Evolutionary conservation across 208 protist species (phyloP), one percentile per base, ranked within the genome.

Genomic region (Novymonas esmeraldas): DNA sequence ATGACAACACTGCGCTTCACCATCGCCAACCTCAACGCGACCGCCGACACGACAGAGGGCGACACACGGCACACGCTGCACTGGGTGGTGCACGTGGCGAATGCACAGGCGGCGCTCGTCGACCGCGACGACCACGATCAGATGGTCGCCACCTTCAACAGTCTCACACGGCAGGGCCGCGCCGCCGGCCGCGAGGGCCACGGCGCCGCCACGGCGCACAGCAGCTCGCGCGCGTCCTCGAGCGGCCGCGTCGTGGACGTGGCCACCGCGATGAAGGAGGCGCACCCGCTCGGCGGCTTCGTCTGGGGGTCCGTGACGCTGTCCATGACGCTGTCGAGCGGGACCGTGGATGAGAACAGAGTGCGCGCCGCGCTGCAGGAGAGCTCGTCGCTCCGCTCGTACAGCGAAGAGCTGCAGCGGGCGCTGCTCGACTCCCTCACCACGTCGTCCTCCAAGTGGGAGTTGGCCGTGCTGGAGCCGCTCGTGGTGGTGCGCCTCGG

Each of bases 81-180:
- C 9, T 85, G 88, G 83, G 60, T 78, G 5, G 69, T 90, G 44
- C 77, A 92, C 71, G 88, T 90, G 28, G 59, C 71, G 6, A 76
- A 81, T 28, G 78, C 78, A 13, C 87, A 94, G 75, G 71, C 90
- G 20, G 92, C 89, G 24, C 70, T 97, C 28, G 87, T 94, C 7
- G 92, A 97, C 77, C 85, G 87, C 52, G 80, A 95, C 54, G 88
- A 94, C 66, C 78, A 96, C 68, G 86, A 94, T 60, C 84, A 93
- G 66, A 59, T 79, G 64, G 64, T 76, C 13, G 72, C 79, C 3
- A 68, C 73, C 1, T 51, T 63, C 49, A 49, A 70, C 24, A 77
- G 57, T 18, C 28, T 73, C 16, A 38, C 59, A 33, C 42, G 51
- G 36, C 11, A 22, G n/a, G 20, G 33, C 22, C 34, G 45, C 36